Evolutionary conservation across 495 filamentous ascomycete genomes (phyloP).

Genomic region (Penicillium longicatenatum): DNA sequence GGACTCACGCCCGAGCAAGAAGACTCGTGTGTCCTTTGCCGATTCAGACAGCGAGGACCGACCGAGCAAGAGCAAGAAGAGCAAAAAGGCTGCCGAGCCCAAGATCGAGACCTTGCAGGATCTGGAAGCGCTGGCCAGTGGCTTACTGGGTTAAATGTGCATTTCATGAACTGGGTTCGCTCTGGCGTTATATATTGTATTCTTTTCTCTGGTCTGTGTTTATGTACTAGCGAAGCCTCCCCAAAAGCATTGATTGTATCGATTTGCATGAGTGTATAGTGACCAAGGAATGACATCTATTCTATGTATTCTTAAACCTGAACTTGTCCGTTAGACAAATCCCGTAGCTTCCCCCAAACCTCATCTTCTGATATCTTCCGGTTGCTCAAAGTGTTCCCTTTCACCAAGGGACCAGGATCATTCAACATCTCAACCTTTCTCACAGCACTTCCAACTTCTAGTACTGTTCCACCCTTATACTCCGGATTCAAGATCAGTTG

Average conservation of each 20-base stretch:
- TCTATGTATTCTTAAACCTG: not conserved
- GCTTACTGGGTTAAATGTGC: slow-evolving; percentile 61
- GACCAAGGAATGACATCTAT: not conserved
- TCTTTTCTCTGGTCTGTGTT: slow-evolving; percentile 4
- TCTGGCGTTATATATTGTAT: slow-evolving; percentile 12
- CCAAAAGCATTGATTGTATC: slow-evolving; percentile 2
- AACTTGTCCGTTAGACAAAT: not conserved
- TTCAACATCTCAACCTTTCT: not conserved
- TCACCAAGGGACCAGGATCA: not conserved
- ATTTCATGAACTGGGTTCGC: slow-evolving; percentile 16
- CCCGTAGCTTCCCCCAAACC: not conserved
- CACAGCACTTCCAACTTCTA: not conserved
- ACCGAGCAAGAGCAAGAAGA: slow-evolving; percentile 47
- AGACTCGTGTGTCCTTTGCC: slow-evolving; percentile 42
- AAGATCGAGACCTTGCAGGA: slow-evolving; percentile 86
- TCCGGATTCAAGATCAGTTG: not conserved
- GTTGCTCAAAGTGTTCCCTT: not conserved
- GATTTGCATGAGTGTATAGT: not conserved
- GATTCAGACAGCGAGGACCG: slow-evolving; percentile 43
- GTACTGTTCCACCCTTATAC: not conserved
- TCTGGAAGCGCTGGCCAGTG: slow-evolving; percentile 83
- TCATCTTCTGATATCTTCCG: not conserved
- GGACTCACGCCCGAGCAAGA: slow-evolving; percentile 41
- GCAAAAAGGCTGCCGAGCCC: slow-evolving; percentile 48
- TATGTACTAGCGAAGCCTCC: slow-evolving; percentile 1